phyloP scores from a whole-genome alignment of 148 eudicot species.

The Fallopia convolvulus region DNA sequence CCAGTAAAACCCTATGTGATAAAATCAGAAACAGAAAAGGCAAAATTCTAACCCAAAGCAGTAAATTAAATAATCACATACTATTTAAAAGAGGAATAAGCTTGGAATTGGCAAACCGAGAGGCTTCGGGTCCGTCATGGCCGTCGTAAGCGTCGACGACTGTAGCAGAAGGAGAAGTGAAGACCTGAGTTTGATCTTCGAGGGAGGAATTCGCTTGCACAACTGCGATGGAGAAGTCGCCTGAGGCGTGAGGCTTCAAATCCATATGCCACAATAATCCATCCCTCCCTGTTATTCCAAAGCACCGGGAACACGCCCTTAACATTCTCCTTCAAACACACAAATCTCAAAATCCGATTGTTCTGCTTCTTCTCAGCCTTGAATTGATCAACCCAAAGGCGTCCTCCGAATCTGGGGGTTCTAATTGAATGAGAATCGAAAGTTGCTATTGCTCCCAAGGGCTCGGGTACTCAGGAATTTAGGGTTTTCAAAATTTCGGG shows the following conservation, averaged over 20 bases:
- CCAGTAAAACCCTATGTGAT: neutral
- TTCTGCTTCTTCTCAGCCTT: neutral
- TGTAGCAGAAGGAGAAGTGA: conserved; percentile 55
- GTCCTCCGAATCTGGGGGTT: too few relatives aligned
- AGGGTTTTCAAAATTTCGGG: too few relatives aligned
- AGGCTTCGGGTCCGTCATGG: conserved; percentile 90
- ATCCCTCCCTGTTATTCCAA: neutral
- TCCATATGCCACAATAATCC: conserved; percentile 65
- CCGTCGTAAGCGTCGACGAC: conserved; percentile 88
- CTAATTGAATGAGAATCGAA: too few relatives aligned
- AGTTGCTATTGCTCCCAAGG: too few relatives aligned
- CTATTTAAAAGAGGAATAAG: conserved; percentile 56
- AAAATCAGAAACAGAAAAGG: neutral
- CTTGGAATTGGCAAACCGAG: conserved; percentile 55
- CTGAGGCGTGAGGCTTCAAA: conserved; percentile 73
- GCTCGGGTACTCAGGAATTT: too few relatives aligned
- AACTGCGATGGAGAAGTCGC: conserved; percentile 84
- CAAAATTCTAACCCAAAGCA: neutral
- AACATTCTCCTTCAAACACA: neutral
- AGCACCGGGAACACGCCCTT: conserved; percentile 8
- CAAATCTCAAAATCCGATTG: neutral
- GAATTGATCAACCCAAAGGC: neutral
- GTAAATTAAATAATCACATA: conserved; percentile 21
- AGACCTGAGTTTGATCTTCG: conserved; percentile 83
- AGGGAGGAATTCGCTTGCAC: conserved; percentile 80